Conservation (phyloP, 2,329 filamentous ascomycete species). For the Cryphonectria radicalis region DNA sequence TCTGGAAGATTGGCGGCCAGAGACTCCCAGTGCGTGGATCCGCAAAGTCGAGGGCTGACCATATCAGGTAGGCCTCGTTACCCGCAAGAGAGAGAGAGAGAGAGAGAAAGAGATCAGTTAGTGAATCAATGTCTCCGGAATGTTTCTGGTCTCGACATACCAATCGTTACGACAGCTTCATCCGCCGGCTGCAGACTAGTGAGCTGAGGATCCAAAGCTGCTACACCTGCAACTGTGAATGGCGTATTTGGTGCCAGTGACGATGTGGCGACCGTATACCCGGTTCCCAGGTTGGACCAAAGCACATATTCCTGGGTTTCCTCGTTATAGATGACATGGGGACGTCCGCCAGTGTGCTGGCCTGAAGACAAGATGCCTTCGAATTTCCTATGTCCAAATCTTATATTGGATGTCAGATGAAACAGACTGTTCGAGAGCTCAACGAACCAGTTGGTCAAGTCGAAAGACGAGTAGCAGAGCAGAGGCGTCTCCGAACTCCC, state of each 20-base stretch:
- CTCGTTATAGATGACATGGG: conserved; percentile 17
- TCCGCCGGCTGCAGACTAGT: conserved; percentile 22
- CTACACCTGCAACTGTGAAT: conserved; percentile 9
- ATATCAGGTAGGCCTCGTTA: conserved; percentile 14
- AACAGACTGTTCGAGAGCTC: background rate
- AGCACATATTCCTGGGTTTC: conserved; percentile 20
- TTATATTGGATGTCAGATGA: background rate
- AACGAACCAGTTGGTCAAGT: conserved; percentile 19
- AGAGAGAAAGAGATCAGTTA: background rate
- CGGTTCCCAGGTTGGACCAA: conserved; percentile 16
- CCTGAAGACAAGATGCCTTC: conserved; percentile 16
- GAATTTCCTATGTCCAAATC: conserved; percentile 4
- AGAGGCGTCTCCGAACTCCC: conserved; percentile 13
- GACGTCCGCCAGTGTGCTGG: conserved; percentile 12
- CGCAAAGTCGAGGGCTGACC: conserved; percentile 24
- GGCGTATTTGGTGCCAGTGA: conserved; percentile 16
- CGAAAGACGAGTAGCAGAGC: conserved; percentile 19
- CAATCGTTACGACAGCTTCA: conserved; percentile 10
- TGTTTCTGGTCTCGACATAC: background rate
- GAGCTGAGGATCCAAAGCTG: conserved; percentile 19
- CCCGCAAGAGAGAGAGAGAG: background rate
- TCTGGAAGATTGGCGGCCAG: conserved; percentile 23
- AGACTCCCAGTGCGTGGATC: conserved; percentile 23
- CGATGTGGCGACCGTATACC: conserved; percentile 20
- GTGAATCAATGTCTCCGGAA: background rate